phyloP scores from a whole-genome alignment of 2,329 filamentous ascomycete genomes.

The Boeremia exigua region DNA sequence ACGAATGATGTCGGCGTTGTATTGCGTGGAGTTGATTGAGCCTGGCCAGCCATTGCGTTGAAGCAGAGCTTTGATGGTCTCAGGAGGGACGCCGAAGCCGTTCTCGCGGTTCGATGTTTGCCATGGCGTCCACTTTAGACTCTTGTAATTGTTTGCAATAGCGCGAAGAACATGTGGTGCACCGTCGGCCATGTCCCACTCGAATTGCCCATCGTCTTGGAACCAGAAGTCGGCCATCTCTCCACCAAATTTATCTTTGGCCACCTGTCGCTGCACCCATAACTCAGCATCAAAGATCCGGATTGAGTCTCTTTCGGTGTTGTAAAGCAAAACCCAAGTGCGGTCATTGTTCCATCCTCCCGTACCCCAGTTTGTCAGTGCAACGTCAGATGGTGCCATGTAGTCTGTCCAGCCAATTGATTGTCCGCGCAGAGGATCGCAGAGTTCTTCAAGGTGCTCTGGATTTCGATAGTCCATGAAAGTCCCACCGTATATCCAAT shows the following conservation, averaged over 20 bases:
- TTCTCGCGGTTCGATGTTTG: constrained; percentile 15
- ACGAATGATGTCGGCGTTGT: constrained; percentile 22
- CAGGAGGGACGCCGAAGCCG: constrained; percentile 4
- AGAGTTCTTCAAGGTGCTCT: constrained; percentile 8
- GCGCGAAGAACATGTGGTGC: constrained; percentile 15
- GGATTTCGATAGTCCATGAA: constrained; percentile 21
- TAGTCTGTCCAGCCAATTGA: constrained; percentile 9
- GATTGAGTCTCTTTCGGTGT: constrained; percentile 18
- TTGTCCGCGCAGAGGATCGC: constrained; percentile 5
- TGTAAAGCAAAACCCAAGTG: constrained; percentile 19
- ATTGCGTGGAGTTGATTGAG: constrained; percentile 11
- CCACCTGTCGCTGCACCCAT: not conserved
- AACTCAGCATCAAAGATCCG: constrained; percentile 18
- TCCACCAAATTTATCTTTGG: not conserved
- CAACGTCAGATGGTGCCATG: constrained; percentile 9
- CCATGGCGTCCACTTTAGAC: constrained; percentile 21
- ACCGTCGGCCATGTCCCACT: not conserved
- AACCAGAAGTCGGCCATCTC: constrained; percentile 11
- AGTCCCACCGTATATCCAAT: constrained; percentile 21
- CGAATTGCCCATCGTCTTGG: not conserved
- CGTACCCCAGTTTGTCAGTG: constrained; percentile 18
- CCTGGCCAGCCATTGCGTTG: constrained; percentile 19
- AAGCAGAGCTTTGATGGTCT: constrained; percentile 5
- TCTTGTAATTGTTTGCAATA: constrained; percentile 16
- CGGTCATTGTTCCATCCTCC: constrained; percentile 20